Base-by-base conservation (phyloP, 371 early-diverging fungal species). In the Saksenaea vasiformis region DNA sequence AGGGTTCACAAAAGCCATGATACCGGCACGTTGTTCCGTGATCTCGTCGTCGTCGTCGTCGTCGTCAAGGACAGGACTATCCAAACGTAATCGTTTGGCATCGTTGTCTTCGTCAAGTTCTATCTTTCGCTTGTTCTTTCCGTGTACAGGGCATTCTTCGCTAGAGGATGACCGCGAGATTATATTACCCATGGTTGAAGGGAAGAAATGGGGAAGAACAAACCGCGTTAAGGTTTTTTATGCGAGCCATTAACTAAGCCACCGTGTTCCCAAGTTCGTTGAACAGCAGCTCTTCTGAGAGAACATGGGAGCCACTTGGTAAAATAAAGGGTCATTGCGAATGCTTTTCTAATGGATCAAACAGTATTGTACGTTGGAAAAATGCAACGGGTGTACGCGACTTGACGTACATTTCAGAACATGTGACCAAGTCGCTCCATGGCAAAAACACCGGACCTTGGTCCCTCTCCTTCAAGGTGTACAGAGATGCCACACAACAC, bases 1-100 rank as follows among this genome's bases (percentile, higher is more conserved):
- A n/a, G 87, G 82, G 53, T 86, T 79, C 31, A 89, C 81, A 80
- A 76, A 95, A 26, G 86, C 83, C 4, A 76, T 73, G 56, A 96
- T 94, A 38, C 97, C 97, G 2, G 91, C 94, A 62, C 88, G 84
- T 5, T 64, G 67, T 71, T 95, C 95, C 14, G 61, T 67, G 17
- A 71, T 28, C n/a, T 27, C 37, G 1, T 56, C 35, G n/a, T n/a
- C n/a, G n/a, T n/a, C n/a, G n/a, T n/a, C n/a, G n/a, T 59, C 51
- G 13, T 39, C 63, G 10, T 58, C 11, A 2, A 44, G 44, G 17
- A 58, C 17, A 10, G 17, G 51, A 22, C 24, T 10, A 4, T 47
- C 51, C 10, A 22, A 5, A 24, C 70, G 70, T 27, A 28, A 36
- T 39, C 60, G 54, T 57, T 71, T 77, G 15, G 54, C 28, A 44